Evolutionary conservation across 108 stramenopile species (phyloP), one percentile per base, ranked within the genome.

Genomic region (Nitzschia putrida): DNA sequence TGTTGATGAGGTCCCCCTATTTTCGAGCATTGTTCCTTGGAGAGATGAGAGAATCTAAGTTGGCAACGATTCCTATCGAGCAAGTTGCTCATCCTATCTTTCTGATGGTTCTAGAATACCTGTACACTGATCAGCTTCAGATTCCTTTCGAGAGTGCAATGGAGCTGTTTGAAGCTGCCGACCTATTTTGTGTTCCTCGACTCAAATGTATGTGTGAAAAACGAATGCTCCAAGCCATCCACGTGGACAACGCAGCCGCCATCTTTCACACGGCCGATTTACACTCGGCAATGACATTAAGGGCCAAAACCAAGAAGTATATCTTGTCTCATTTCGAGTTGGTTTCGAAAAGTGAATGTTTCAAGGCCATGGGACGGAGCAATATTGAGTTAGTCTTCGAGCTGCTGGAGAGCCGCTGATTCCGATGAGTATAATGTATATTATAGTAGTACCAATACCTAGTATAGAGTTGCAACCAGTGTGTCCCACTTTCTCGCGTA

Each of bases 311-410:
- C 47, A 83, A 95, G 51, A 94, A 91, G 53, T 99, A 90, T 71
- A 94, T 98, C 40, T 61, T 98, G 23, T 80, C 83, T 5, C 91
- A 97, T 79, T 99, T 99, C 79, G 98, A 99, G 85, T 81, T 75
- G 60, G 87, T 98, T 18, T 93, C 92, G 11, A 95, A 95, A 81
- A 95, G 93, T 12, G 25, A 68, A 6, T 70, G 85, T 18, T 97
- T 99, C 83, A 95, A 96, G 79, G 96, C 98, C 69, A 98, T 99
- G 96, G 97, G 94, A n/a, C 54, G 96, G 38, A 82, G 74, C 57
- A 98, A 99, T 74, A 92, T 97, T 58, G 98, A 99, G 39, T 82
- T 99, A n/a, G 95, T 98, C 16, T 93, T 97, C 78, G 96, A 97
- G 64, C 88, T 97, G 24, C 79, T 96, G 9, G 87, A 84, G 42